Conservation (phyloP, 495 filamentous ascomycete species). For the Neurospora sp. region DNA sequence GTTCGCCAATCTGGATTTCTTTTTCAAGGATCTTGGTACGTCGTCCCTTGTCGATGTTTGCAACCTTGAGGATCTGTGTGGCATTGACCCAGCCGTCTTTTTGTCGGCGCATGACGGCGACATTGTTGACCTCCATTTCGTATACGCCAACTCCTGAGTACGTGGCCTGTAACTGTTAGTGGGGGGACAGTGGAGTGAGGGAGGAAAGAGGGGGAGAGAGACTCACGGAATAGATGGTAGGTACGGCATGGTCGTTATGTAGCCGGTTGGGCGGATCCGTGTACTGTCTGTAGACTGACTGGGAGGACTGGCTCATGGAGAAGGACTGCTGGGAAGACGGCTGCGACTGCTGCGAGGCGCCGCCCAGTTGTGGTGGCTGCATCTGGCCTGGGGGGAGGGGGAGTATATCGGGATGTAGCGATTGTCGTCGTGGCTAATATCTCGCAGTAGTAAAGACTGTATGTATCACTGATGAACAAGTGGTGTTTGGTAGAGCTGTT, state of each 20-base stretch:
- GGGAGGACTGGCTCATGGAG: constrained; percentile 37
- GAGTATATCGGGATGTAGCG: constrained; percentile 15
- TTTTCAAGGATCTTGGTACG: constrained; percentile 96
- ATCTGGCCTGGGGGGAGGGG: not conserved
- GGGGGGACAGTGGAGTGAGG: not conserved
- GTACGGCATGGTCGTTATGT: constrained; percentile 49
- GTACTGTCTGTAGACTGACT: constrained; percentile 28
- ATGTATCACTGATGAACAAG: not conserved
- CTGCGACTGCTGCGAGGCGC: constrained; percentile 29
- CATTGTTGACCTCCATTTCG: constrained; percentile 88
- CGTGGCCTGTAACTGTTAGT: constrained; percentile 52
- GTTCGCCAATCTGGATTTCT: constrained; percentile 88
- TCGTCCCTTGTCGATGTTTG: constrained; percentile 91
- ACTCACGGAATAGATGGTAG: constrained; percentile 63
- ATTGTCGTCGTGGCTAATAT: not conserved
- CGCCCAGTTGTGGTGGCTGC: constrained; percentile 18
- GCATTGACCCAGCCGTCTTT: constrained; percentile 91
- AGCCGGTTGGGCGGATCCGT: constrained; percentile 36
- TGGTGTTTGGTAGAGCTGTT: not conserved
- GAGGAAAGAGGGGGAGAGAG: not conserved
- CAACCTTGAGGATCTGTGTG: constrained; percentile 93
- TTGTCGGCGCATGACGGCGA: constrained; percentile 90
- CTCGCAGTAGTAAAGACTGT: not conserved
- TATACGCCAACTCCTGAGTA: constrained; percentile 94
- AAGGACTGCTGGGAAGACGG: constrained; percentile 41